Base-by-base conservation (phyloP, 2,329 filamentous ascomycete species). In the Fusarium pininemorale region DNA sequence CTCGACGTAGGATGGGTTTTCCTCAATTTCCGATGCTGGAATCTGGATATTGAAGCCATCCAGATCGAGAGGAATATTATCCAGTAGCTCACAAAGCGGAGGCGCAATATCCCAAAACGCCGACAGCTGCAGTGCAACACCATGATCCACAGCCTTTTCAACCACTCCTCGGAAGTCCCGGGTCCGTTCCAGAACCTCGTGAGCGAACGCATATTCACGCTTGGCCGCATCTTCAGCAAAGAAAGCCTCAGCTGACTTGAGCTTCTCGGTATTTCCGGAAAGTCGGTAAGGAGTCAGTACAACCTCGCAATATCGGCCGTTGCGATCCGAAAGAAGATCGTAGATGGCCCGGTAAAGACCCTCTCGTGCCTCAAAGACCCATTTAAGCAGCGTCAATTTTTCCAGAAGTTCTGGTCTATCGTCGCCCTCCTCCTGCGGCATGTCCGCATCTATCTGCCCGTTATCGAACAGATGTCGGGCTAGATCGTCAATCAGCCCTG, bases 81-180 rank as follows among this genome's bases (percentile, higher is more conserved):
- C 93, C 16, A 97, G 88, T 53, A 98, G 86, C 22, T 91, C 88
- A 32, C 92, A 87, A 1, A 99, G 87, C 7, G 92, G 91, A 6
- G 96, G 96, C 4, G 95, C 96, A 78, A 98, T 97, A 80, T 99
- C 96, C 96, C 96, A 99, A 81, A 98, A 99, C 0, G 96, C 95
- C 15, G 93, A 95, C 6, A 98, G 88, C 83, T 98, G 96, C 63
- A 94, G 90, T 80, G 98, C 95, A 16, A 98, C 94, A 22, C 96
- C 96, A 15, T 94, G 91, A 26, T 91, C 91, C 28, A 98, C 95
- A 63, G 96, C 96, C 76, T 91, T 88, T 80, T 98, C 94, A 37
- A 98, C 90, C 12, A 96, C 90, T 53, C 89, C 87, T 75, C 94
- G 88, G 80, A 98, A 95, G 28, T 92, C 91, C 75, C 94, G 90